These are phyloP conservation scores for Asterella californica DNA, from an alignment of 225 moss, liverwort and hornwort species.

Conservation along the genomic window DNA sequence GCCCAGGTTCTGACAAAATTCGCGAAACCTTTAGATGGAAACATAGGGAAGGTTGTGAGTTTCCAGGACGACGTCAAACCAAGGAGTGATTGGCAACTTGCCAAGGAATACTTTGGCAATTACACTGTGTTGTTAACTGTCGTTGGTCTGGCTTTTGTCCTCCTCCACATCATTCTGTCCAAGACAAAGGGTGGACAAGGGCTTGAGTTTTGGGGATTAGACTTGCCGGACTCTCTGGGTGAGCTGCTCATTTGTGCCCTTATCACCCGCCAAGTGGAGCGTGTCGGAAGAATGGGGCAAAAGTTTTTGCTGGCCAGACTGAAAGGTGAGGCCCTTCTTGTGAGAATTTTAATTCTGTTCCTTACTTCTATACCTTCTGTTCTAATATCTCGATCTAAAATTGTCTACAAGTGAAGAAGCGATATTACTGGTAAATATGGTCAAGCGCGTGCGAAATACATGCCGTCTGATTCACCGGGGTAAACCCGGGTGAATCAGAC, in stretches of 20 bases:
- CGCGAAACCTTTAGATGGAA: constrained; percentile 38
- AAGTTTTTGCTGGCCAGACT: constrained; percentile 64
- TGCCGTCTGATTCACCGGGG: no score
- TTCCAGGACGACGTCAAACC: constrained; percentile 40
- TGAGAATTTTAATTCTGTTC: neutral
- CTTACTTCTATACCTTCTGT: neutral
- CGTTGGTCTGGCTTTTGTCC: constrained; percentile 43
- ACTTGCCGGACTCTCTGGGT: constrained; percentile 68
- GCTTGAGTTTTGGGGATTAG: constrained; percentile 58
- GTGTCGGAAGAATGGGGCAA: constrained; percentile 63
- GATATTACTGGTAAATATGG: no score
- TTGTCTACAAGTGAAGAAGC: no score
- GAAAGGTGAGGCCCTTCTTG: constrained; percentile 27
- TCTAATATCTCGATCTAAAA: neutral
- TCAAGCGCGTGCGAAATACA: no score
- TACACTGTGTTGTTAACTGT: constrained; percentile 62
- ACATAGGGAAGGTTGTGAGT: neutral
- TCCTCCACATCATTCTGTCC: constrained; percentile 57
- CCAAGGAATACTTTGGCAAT: constrained; percentile 68
- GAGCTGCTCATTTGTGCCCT: constrained; percentile 56
- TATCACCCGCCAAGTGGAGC: constrained; percentile 69
- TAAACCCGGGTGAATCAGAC: no score
- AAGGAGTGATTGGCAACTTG: constrained; percentile 74
- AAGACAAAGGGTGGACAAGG: constrained; percentile 39
- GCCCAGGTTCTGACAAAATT: constrained; percentile 55